Conservation (phyloP, 768 basidiomycete genomes). For the Daedaleopsis nitida region DNA sequence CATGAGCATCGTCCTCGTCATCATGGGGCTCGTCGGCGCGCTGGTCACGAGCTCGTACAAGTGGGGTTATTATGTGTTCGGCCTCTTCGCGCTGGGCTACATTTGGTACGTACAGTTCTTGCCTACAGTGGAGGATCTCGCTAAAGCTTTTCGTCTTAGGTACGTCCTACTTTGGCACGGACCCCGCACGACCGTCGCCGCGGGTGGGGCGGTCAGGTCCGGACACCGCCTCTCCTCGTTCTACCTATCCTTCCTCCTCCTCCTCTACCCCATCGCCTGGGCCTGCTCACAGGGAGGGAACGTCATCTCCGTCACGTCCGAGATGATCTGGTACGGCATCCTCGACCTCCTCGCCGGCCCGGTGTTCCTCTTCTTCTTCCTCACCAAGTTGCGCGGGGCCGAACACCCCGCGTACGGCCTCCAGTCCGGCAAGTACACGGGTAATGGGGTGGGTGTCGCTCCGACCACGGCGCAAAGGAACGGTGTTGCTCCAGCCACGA, state of each 20-base stretch:
- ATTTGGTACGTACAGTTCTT: constrained; percentile 24
- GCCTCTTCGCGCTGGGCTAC: constrained; percentile 46
- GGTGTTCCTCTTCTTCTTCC: constrained; percentile 37
- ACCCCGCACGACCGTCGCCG: constrained; percentile 29
- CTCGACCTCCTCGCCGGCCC: constrained; percentile 42
- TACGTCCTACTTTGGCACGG: constrained; percentile 32
- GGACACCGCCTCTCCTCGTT: constrained; percentile 38
- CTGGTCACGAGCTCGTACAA: constrained; percentile 53
- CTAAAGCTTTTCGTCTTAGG: constrained; percentile 26
- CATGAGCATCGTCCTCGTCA: constrained; percentile 47
- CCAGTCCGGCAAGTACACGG: constrained; percentile 30
- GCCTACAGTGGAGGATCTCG: too few relatives aligned
- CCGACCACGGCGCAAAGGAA: background rate
- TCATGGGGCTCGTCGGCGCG: constrained; percentile 47
- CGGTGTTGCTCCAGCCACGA: background rate
- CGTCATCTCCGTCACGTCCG: constrained; percentile 49
- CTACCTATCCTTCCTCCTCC: constrained; percentile 55
- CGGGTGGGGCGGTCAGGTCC: constrained; percentile 23
- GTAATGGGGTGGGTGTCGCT: background rate
- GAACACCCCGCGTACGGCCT: constrained; percentile 31
- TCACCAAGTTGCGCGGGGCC: constrained; percentile 29
- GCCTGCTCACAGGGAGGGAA: constrained; percentile 54
- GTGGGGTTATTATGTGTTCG: constrained; percentile 52
- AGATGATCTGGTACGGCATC: constrained; percentile 60
- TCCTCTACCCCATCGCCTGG: constrained; percentile 62